Evolutionary conservation across 495 filamentous ascomycete species (phyloP), one percentile per base, ranked within the genome.

Genomic region (Lineolata rhizophorae): DNA sequence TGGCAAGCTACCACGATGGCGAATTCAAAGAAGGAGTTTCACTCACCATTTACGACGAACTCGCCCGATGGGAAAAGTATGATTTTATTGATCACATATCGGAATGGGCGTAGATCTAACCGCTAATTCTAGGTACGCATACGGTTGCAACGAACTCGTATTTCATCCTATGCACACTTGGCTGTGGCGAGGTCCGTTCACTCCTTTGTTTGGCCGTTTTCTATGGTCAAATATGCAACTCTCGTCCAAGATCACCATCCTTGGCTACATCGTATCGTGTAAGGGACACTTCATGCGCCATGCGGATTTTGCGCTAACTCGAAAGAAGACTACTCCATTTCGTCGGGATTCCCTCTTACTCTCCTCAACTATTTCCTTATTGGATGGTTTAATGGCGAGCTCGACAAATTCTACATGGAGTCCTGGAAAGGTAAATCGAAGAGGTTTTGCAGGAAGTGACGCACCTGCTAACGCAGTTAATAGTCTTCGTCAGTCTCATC

Each of bases 11-110:
- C 58, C 66, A 73, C 19, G 63, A 70, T 29, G 72, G 75, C 16
- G 75, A 70, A 29, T 80, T 79, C 55, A 80, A 79, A 47, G 74
- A 80, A 46, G 74, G 74, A 36, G 74, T 80, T 14, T 79, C 75
- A 6, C 56, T 80, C 3, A 80, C 74, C 11, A 72, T 80, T 13
- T 80, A 80, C 50, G 74, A 80, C 46, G 74, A 80, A 45, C 55
- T 80, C 20, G 70, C 74, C 5, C 68, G 74, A 25, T 80, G 74
- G 74, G 75, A 80, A 41, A 80, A 80, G 52, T n/a, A n/a, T n/a
- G n/a, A n/a, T n/a, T n/a, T n/a, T n/a, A n/a, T n/a, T n/a, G n/a
- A n/a, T n/a, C n/a, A n/a, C n/a, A n/a, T n/a, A n/a, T n/a, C n/a
- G n/a, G n/a, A n/a, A n/a, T n/a, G n/a, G n/a, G n/a, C n/a, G n/a